Evolutionary conservation across 2,329 filamentous ascomycete genomes (phyloP).

Genomic region (Diaporthe nobilis): DNA sequence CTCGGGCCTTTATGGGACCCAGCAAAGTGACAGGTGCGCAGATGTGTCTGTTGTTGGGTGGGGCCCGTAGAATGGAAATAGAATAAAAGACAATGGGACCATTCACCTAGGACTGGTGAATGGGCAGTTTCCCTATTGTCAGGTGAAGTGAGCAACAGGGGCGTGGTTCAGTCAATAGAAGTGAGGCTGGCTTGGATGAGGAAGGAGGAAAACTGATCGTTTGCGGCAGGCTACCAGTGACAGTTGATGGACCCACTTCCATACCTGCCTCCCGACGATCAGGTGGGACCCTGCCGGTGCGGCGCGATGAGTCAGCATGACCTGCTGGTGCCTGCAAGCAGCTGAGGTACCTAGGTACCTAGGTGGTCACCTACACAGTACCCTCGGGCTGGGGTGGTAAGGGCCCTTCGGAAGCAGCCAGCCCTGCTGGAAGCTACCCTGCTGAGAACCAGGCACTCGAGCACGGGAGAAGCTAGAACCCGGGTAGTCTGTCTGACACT

Average conservation of each 20-base stretch:
- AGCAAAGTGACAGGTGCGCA: neutral
- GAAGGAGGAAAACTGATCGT: slow-evolving; percentile 33
- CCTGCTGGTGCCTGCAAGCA: neutral
- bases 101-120: neutral
- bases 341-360: neutral
- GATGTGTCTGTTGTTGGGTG: slow-evolving; percentile 6
- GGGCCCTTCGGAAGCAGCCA: neutral
- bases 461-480: neutral
- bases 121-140: slow-evolving; percentile 25
- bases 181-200: slow-evolving; percentile 1
- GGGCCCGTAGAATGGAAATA: neutral
- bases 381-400: neutral
- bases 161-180: neutral
- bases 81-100: neutral
- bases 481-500: neutral
- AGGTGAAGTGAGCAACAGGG: slow-evolving; percentile 1
- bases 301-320: slow-evolving; percentile 19
- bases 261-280: slow-evolving; percentile 21
- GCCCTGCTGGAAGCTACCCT: neutral
- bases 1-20: slow-evolving; percentile 31
- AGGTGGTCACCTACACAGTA: no score
- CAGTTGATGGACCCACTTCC: slow-evolving; percentile 25
- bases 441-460: neutral
- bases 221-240: slow-evolving; percentile 33
- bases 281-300: slow-evolving; percentile 6